phyloP scores from a whole-genome alignment of 768 basidiomycete species.

The Tremella mesenterica region DNA sequence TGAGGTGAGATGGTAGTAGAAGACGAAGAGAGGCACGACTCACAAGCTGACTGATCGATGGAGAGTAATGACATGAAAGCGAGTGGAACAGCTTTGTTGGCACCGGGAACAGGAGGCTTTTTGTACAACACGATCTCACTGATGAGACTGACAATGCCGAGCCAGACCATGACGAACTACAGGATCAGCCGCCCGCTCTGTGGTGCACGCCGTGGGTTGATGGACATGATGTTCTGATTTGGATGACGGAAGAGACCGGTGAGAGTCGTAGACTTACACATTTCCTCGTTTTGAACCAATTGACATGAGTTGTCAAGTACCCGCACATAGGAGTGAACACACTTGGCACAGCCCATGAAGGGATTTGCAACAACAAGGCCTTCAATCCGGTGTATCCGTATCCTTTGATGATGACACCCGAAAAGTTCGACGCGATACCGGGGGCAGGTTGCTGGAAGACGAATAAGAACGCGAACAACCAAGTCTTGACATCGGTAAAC shows the following conservation, averaged over 20 bases:
- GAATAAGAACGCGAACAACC: conserved; percentile 3
- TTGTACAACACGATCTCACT: conserved; percentile 1
- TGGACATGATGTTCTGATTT: too few relatives aligned
- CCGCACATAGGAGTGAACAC: neutral
- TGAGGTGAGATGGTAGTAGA: too few relatives aligned
- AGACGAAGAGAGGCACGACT: neutral
- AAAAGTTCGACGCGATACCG: conserved; percentile 35
- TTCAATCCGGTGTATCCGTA: conserved; percentile 29
- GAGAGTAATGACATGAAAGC: conserved; percentile 2
- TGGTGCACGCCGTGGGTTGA: neutral
- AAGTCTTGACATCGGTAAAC: neutral
- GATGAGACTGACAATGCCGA: conserved; percentile 1
- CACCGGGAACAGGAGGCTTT: conserved; percentile 1
- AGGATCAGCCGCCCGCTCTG: neutral
- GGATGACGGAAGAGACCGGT: too few relatives aligned
- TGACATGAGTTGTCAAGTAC: neutral
- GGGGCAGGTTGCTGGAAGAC: conserved; percentile 5
- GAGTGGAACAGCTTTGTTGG: neutral
- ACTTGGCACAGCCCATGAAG: conserved; percentile 24
- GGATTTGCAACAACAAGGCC: conserved; percentile 33
- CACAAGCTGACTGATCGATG: neutral
- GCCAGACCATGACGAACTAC: neutral
- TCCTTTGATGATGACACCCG: conserved; percentile 25
- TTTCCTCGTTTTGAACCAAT: neutral
- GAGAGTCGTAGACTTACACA: neutral